Evolutionary conservation across 2,329 filamentous ascomycete species (phyloP).

Genomic region (Verticillium tricorpus): DNA sequence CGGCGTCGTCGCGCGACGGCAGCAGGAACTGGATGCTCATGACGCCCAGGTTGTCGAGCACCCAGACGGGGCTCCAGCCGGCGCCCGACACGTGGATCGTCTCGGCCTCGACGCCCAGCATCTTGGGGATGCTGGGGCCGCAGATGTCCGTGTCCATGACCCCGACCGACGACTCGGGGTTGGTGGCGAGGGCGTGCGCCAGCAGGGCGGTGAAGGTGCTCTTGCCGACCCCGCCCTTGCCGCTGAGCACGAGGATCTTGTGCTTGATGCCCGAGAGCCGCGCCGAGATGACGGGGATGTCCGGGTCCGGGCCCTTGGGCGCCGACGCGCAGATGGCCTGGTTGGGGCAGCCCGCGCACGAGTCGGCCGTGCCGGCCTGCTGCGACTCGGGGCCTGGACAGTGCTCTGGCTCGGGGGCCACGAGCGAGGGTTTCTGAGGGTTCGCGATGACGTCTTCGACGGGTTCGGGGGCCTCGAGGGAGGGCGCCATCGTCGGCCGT

Average conservation of each 20-base stretch:
- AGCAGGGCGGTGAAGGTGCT: constrained; percentile 88
- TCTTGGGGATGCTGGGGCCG: constrained; percentile 93
- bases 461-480: constrained; percentile 65
- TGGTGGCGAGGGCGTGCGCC: constrained; percentile 81
- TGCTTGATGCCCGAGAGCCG: constrained; percentile 79
- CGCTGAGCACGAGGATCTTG: constrained; percentile 88
- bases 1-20: constrained; percentile 82
- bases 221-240: constrained; percentile 96
- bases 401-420: constrained; percentile 94
- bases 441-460: constrained; percentile 69
- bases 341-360: constrained; percentile 93
- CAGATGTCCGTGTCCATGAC: constrained; percentile 99
- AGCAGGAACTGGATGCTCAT: constrained; percentile 99
- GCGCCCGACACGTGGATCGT: constrained; percentile 85
- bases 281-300: constrained; percentile 82
- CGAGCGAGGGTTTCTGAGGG: constrained; percentile 73
- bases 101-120: constrained; percentile 95
- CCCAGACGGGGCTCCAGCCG: constrained; percentile 95
- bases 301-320: constrained; percentile 92
- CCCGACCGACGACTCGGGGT: constrained; percentile 74
- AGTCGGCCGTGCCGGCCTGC: constrained; percentile 66
- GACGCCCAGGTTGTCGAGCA: constrained; percentile 85
- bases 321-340: constrained; percentile 91
- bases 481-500: constrained; percentile 64
- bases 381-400: constrained; percentile 87